phyloP scores from a whole-genome alignment of 1,284 basidiomycete genomes.

The Malassezia caprae region DNA sequence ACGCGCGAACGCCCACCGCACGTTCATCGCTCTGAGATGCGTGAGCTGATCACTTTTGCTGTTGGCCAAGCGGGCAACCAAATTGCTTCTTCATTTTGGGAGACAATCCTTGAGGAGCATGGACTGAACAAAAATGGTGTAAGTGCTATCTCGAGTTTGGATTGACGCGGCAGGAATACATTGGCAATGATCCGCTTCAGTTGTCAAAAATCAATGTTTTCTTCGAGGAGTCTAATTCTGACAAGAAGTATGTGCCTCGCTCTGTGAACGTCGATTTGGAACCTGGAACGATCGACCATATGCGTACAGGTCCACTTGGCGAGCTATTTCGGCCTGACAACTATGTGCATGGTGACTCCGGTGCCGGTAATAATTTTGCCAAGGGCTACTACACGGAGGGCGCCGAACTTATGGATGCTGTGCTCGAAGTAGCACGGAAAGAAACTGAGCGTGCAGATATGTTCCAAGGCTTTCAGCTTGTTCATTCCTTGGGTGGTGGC shows the following conservation, averaged over 20 bases:
- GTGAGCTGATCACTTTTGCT: slow-evolving; percentile 23
- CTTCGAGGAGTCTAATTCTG: slow-evolving; percentile 40
- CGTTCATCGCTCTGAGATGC: slow-evolving; percentile 7
- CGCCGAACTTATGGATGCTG: slow-evolving; percentile 74
- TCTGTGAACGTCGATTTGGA: slow-evolving; percentile 64
- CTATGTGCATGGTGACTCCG: slow-evolving; percentile 53
- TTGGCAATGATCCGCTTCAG: slow-evolving; percentile 36
- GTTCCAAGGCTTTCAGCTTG: slow-evolving; percentile 84
- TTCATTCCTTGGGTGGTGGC: slow-evolving; percentile 88
- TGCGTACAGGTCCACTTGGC: slow-evolving; percentile 60
- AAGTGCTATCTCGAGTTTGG: slow-evolving; percentile 9
- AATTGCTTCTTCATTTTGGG: slow-evolving; percentile 46
- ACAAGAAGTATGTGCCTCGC: slow-evolving; percentile 46
- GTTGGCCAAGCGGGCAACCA: slow-evolving; percentile 60
- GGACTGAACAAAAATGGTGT: slow-evolving; percentile 43
- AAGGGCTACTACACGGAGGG: slow-evolving; percentile 54
- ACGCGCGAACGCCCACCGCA: background rate
- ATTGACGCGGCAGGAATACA: slow-evolving; percentile 26
- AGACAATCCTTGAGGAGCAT: slow-evolving; percentile 45
- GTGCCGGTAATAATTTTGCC: slow-evolving; percentile 85
- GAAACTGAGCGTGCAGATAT: slow-evolving; percentile 66
- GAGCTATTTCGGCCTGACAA: slow-evolving; percentile 78
- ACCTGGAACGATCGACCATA: slow-evolving; percentile 69
- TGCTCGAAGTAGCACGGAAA: slow-evolving; percentile 55
- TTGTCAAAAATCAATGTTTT: slow-evolving; percentile 43